These are phyloP conservation scores for Microcera coccophila DNA, from an alignment of 2,329 filamentous ascomycete genomes.

Conservation along the genomic window DNA sequence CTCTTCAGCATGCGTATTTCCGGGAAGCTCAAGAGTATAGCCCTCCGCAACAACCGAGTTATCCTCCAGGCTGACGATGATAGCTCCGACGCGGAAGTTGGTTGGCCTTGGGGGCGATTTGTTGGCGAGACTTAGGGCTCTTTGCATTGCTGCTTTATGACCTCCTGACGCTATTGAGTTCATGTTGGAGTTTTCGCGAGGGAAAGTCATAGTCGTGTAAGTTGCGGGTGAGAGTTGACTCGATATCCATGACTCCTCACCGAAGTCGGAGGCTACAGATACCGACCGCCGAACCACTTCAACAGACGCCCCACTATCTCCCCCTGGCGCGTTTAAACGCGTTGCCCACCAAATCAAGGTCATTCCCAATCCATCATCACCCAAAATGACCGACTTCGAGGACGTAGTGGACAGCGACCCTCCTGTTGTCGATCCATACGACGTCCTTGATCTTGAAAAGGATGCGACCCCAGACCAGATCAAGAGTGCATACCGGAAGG, in stretches of 20 bases:
- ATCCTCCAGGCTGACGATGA: conserved; percentile 62
- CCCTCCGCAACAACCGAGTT: conserved; percentile 69
- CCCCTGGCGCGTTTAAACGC: conserved; percentile 19
- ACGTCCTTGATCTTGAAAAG: conserved; percentile 67
- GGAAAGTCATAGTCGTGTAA: not conserved
- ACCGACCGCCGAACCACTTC: conserved; percentile 25
- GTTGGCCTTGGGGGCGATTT: conserved; percentile 81
- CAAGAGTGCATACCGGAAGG: conserved; percentile 87
- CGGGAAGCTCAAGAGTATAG: conserved; percentile 83
- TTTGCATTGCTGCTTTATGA: conserved; percentile 55
- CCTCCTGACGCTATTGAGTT: conserved; percentile 31
- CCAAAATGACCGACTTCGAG: conserved; percentile 46
- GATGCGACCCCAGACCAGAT: conserved; percentile 73
- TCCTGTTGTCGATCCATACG: conserved; percentile 71
- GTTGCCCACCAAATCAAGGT: conserved; percentile 11
- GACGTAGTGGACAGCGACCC: conserved; percentile 55
- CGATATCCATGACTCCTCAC: too few relatives aligned
- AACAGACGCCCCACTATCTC: conserved; percentile 17
- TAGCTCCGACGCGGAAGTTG: conserved; percentile 91
- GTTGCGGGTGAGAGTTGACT: too few relatives aligned
- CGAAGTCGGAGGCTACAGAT: conserved; percentile 15
- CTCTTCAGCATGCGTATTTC: conserved; percentile 96
- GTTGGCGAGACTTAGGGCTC: conserved; percentile 71
- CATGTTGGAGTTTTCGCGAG: conserved; percentile 14
- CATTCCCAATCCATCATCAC: conserved; percentile 9